Evolutionary conservation across 192 early-diverging fungal species (phyloP), one percentile per base, ranked within the genome.

Genomic region (Ambispora gerdemannii): DNA sequence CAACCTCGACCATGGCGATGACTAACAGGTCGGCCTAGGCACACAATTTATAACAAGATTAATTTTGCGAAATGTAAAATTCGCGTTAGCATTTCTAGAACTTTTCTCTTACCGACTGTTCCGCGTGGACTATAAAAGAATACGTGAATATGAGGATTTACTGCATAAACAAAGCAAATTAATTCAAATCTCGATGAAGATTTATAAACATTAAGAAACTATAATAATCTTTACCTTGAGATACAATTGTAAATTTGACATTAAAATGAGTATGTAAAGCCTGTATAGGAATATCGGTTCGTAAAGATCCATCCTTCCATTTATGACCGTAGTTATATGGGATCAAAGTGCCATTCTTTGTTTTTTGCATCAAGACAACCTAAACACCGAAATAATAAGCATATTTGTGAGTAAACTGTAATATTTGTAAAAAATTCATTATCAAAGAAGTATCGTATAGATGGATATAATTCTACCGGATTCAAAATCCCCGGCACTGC

Each of bases 281-380:
- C 53, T 86, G 79, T 53, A 87, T 83, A 19, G 96, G 95, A 32
- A 92, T 89, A 56, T 91, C 92, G 30, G 87, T 90, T 49, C 89
- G 82, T 43, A 98, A 82, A 28, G 89, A 90, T 11, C 96, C 96
- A 77, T 98, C 96, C 24, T 93, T 87, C 88, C 90, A 98, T 58
- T 81, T 72, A 15, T 82, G 79, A 52, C 95, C 85, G 51, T 88
- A 92, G 20, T 83, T 84, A 63, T 88, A 96, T 19, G 93, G 90
- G 49, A 86, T 79, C 7, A 94, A 70, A 20, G 82, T 75, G 4
- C 90, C 86, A 50, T 79, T 68, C 19, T 82, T 80, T 6, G 82
- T 84, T 72, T 95, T 98, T 78, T 85, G 83, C 77, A 94, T 82
- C 27, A 98, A 75, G 11, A 91, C 89, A 47, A 91, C 38, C 38